phyloP scores from a whole-genome alignment of 768 basidiomycete species.

The Mrakia frigida region DNA sequence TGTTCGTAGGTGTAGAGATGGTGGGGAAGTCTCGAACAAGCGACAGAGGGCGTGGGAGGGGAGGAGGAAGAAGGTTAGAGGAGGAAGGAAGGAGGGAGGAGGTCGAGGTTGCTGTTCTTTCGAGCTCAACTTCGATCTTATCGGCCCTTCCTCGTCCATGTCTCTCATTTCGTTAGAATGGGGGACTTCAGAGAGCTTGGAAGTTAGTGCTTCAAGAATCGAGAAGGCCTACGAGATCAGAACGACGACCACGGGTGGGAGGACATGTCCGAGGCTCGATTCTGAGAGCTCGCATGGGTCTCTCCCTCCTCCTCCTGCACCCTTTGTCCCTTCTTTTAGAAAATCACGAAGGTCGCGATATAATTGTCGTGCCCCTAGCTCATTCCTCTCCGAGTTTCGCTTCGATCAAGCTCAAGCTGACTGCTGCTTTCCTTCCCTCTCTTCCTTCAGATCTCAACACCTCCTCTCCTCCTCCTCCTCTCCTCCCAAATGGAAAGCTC shows the following conservation, averaged over 20 bases:
- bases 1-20: too few relatives aligned
- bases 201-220: not conserved
- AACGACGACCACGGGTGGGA: not conserved
- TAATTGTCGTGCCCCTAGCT: not conserved
- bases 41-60: too few relatives aligned
- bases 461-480: not conserved
- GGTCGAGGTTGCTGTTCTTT: too few relatives aligned
- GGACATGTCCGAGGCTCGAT: not conserved
- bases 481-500: constrained; percentile 7
- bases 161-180: too few relatives aligned
- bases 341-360: not conserved
- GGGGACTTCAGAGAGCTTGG: too few relatives aligned
- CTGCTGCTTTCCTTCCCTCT: not conserved
- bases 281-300: not conserved
- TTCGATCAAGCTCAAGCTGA: not conserved
- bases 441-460: not conserved
- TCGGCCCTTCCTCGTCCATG: too few relatives aligned
- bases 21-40: too few relatives aligned
- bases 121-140: too few relatives aligned
- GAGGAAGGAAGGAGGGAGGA: too few relatives aligned
- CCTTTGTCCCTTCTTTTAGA: not conserved
- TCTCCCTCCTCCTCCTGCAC: not conserved
- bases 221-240: not conserved
- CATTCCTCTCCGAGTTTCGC: not conserved
- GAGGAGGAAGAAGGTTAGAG: too few relatives aligned